Base-by-base conservation (phyloP, 75 land plant genomes). In the Cupressus sempervirens region DNA sequence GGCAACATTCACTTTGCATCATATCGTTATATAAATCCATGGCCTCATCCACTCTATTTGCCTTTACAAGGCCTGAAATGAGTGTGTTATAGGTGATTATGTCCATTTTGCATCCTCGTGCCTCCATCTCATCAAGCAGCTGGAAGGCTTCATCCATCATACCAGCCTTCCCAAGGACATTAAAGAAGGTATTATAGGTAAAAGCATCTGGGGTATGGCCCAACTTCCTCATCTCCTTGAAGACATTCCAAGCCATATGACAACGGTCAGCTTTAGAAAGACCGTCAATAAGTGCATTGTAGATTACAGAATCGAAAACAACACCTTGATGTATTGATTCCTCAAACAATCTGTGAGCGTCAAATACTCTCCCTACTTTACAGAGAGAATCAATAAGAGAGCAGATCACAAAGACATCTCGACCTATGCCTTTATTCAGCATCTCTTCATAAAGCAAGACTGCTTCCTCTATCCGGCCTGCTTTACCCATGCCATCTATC, bases 21-120 rank as follows among this genome's bases (percentile, higher is more conserved):
- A 93, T 85, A 84, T 93, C 84, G 89, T 93, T 88, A 76, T 90
- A 93, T 16, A 92, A 68, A 53, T 89, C 82, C 29, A 93, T 40
- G 80, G 93, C 95, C 65, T 90, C 83, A 46, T 92, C 86, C 20
- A 92, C 46, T 43, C 81, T 88, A 16, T 81, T 54, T 9, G 89
- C 87, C 29, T 87, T 90, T n/a, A 88, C 92, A 75, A 94, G 95
- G 62, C 92, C 88, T 8, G 91, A 87, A n/a, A 94, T 90, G 26
- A 94, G 43, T 9, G 88, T 92, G 54, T 92, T 94, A 73, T 91
- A 87, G 41, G 94, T 92, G 50, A 91, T 87, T 13, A 77, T 82
- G 84, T 91, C 86, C 81, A 91, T 87, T 77, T 86, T 67, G 84
- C 92, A 90, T 38, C 95, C 95, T 54, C 85, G 88, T 32, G 36